Conservation (phyloP, 805 yeast species). For the Ogataea neopini region DNA sequence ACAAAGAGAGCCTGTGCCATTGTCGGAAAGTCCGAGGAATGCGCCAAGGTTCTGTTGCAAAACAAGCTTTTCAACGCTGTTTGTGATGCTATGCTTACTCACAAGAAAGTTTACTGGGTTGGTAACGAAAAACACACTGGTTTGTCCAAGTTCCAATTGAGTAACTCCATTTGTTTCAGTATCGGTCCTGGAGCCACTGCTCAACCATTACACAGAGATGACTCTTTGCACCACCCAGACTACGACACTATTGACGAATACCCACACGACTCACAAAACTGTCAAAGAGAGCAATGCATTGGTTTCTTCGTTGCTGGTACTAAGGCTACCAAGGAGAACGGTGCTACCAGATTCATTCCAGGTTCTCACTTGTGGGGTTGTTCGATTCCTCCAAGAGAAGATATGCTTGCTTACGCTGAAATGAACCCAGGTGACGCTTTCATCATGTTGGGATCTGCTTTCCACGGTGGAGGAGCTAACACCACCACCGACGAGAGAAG, state of each 20-base stretch:
- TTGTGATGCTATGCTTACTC: conserved; percentile 15
- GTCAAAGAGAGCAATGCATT: conserved; percentile 12
- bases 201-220: conserved; percentile 32
- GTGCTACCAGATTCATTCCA: conserved; percentile 6
- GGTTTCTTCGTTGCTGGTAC: conserved; percentile 9
- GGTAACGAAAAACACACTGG: conserved; percentile 19
- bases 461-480: conserved; percentile 9
- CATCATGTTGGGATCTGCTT: conserved; percentile 6
- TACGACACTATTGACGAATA: conserved; percentile 15
- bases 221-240: conserved; percentile 28
- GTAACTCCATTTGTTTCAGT: conserved; percentile 26
- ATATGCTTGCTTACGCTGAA: not conserved
- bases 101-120: conserved; percentile 9
- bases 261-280: conserved; percentile 8
- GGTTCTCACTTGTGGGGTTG: conserved; percentile 10
- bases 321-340: conserved; percentile 4
- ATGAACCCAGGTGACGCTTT: conserved; percentile 7
- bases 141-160: conserved; percentile 22
- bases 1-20: conserved; percentile 11
- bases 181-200: conserved; percentile 32
- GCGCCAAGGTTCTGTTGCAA: conserved; percentile 6
- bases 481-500: conserved; percentile 3
- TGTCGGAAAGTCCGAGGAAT: conserved; percentile 9
- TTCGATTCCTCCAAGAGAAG: not conserved
- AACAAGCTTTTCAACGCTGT: conserved; percentile 7